Base-by-base conservation (phyloP, 306 rosid genomes). In the Prunus armeniaca region DNA sequence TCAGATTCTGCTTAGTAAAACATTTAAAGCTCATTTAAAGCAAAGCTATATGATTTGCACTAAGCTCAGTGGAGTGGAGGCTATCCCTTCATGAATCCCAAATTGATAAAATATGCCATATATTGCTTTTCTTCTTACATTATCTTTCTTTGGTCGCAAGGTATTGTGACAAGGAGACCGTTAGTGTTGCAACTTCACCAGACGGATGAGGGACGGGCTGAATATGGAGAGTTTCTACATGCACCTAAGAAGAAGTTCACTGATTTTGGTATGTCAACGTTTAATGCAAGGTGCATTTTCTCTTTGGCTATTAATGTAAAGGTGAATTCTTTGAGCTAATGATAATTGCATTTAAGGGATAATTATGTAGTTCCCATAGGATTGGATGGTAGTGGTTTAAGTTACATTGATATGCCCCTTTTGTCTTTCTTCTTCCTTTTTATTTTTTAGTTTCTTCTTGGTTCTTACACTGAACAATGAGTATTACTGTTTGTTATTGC, bases 221-320 rank as follows among this genome's bases (percentile, higher is more conserved):
- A 96, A 32, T 96, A 96, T 79, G 98, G 98, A 4, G 99, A 96
- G 86, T 96, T 96, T 87, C 99, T 96, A 82, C 99, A 96, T 82
- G 75, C 90, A 24, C 96, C 98, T 2, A 89, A 89, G 84, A 91
- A 76, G 92, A 91, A 81, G 82, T 87, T 88, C 38, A 41, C 88
- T 5, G 99, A 92, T 89, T 96, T 92, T 28, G 98, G 99, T 92
- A 83, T 56, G 75, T 78, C 19, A 66, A 68, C 65, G 81, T 80
- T 57, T 61, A 34, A 25, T 69, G 17, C 4, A 60, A 45, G 10
- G 62, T 68, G 75, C 25, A 58, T 34, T n/a, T 69, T 55, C 72
- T 69, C 43, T 76, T 74, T 22, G 25, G 67, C 25, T 56, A 38
- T 38, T 38, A 10, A 60, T 56, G 65, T 71, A 34, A 20, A 3